Conservation (phyloP, 768 basidiomycete genomes). For the Infundibulicybe gibba region DNA sequence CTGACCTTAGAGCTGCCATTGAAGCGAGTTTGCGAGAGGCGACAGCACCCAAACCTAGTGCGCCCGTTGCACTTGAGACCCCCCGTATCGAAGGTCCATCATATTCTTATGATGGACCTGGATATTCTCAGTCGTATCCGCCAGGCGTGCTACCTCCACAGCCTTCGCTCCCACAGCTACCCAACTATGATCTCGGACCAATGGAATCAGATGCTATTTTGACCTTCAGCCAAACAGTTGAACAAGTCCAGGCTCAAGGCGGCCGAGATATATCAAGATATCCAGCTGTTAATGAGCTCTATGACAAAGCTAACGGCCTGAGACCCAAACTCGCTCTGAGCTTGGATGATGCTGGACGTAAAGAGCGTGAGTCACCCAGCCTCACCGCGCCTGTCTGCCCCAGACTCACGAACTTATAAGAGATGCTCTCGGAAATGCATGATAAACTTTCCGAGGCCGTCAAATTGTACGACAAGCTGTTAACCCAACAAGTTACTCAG, state of each 20-base stretch:
- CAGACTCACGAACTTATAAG: constrained; percentile 30
- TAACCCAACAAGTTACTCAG: constrained; percentile 78
- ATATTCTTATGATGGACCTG: constrained; percentile 29
- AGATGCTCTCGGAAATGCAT: constrained; percentile 91
- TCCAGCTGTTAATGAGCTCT: constrained; percentile 81
- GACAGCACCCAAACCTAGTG: constrained; percentile 73
- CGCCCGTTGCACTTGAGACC: constrained; percentile 60
- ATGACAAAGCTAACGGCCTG: constrained; percentile 75
- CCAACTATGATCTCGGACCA: constrained; percentile 78
- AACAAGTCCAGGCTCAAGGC: constrained; percentile 76
- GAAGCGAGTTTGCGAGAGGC: constrained; percentile 92
- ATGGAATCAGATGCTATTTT: constrained; percentile 83
- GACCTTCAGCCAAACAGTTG: constrained; percentile 88
- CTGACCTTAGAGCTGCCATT: constrained; percentile 89
- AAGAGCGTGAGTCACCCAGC: constrained; percentile 61
- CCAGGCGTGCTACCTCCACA: constrained; percentile 26
- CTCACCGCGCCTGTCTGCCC: neutral
- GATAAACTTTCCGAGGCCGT: constrained; percentile 91
- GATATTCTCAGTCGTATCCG: constrained; percentile 45
- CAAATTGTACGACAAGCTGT: constrained; percentile 83
- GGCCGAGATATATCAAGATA: constrained; percentile 76
- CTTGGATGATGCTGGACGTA: constrained; percentile 79
- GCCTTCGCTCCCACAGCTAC: constrained; percentile 50
- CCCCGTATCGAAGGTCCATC: constrained; percentile 39
- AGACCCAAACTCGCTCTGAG: constrained; percentile 82